Evolutionary conservation across 2,329 filamentous ascomycete genomes (phyloP).

Genomic region (Magnaporthales sp.): DNA sequence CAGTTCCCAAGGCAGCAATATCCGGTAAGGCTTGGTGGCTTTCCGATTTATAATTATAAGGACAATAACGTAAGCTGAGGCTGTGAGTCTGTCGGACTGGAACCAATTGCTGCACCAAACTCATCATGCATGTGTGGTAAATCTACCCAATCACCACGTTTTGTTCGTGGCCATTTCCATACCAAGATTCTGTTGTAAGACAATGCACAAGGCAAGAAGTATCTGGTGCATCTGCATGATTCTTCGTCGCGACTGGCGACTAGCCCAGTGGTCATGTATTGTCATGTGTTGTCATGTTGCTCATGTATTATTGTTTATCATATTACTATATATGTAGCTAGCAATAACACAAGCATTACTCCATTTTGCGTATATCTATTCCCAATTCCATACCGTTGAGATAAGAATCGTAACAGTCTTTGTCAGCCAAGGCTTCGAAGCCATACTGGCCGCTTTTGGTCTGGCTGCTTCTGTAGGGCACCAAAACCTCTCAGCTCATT

Average conservation of each 20-base stretch:
- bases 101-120: not conserved
- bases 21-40: not conserved
- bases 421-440: not conserved
- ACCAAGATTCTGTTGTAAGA: not conserved
- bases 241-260: not conserved
- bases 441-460: not conserved
- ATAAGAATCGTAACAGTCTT: no score
- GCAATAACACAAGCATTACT: not conserved
- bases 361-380: not conserved
- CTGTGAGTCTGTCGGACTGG: not conserved
- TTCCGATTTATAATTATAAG: not conserved
- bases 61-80: slow-evolving; percentile 2
- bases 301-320: not conserved
- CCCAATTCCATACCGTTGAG: no score
- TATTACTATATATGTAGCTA: not conserved
- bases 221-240: no score
- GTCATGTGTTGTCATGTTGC: no score
- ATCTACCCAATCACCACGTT: not conserved
- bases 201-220: not conserved
- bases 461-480: not conserved
- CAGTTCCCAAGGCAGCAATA: not conserved
- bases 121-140: not conserved
- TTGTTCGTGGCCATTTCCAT: not conserved
- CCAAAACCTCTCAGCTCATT: not conserved
- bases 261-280: not conserved